phyloP scores from a whole-genome alignment of 176 grass and related monocot species.

The Melocanna baccifera region DNA sequence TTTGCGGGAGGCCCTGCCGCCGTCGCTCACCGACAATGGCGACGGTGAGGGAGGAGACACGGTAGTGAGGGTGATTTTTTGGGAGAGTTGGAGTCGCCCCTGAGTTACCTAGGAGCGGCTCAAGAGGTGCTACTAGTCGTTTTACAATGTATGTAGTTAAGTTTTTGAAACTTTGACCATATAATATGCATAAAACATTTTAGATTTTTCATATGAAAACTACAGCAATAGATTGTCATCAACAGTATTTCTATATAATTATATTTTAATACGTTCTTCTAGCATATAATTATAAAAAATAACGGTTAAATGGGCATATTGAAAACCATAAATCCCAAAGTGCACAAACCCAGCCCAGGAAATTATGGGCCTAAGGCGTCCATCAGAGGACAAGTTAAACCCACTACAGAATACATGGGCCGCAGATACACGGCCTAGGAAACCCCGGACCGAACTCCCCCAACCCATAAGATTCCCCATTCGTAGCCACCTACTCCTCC shows the following conservation, averaged over 20 bases:
- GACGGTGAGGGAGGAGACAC: no score
- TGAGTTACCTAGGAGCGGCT: no score
- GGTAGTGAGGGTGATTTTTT: no score
- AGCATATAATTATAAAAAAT: background rate
- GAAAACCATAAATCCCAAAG: background rate
- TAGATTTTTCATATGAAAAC: background rate
- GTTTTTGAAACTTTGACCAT: no score
- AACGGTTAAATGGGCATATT: background rate
- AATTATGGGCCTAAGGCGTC: background rate
- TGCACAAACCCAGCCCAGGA: background rate
- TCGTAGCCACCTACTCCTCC: background rate
- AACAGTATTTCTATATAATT: background rate
- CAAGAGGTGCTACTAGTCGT: no score
- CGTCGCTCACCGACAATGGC: no score
- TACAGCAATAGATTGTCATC: background rate
- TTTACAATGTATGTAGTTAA: no score
- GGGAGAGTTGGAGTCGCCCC: no score
- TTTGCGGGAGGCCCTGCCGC: no score
- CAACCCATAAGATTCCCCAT: background rate
- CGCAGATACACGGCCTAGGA: no score
- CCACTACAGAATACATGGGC: background rate
- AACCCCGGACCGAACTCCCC: background rate
- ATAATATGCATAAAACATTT: background rate
- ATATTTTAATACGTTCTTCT: background rate
- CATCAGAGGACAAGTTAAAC: no score